A percentile compares a stretch with the other conserved stretches of the same genome.
Evolutionary conservation across 2,329 filamentous ascomycete species (phyloP).

Genomic region (Hymenoscyphus repandus): DNA sequence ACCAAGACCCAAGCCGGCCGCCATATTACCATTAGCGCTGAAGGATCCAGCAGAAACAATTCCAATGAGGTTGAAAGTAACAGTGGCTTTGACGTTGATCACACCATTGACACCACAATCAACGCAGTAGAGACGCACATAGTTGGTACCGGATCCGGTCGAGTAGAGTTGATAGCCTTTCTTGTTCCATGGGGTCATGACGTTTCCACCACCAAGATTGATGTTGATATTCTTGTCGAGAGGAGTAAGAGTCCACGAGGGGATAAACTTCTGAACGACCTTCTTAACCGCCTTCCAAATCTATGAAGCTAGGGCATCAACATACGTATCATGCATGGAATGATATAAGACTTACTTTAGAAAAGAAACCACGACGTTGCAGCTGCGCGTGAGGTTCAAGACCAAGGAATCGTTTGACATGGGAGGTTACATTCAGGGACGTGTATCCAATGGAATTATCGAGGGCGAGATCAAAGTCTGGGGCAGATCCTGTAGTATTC

Average conservation of each 20-base stretch:
- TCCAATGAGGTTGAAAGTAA: constrained; percentile 7
- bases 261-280: constrained; percentile 5
- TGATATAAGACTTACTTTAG: no score
- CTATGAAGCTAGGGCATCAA: background rate
- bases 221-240: constrained; percentile 7
- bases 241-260: constrained; percentile 7
- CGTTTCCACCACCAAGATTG: constrained; percentile 5
- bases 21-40: constrained; percentile 4
- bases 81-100: constrained; percentile 7
- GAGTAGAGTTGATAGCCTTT: constrained; percentile 10
- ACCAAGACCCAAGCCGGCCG: constrained; percentile 5
- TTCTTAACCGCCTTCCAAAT: constrained; percentile 6
- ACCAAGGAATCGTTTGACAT: constrained; percentile 3
- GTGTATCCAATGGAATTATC: constrained; percentile 8
- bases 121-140: constrained; percentile 6
- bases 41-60: constrained; percentile 3
- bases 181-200: constrained; percentile 5
- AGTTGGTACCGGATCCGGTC: constrained; percentile 2
- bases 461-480: constrained; percentile 4
- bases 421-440: background rate
- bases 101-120: constrained; percentile 7
- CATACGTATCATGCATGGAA: no score
- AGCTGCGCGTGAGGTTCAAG: constrained; percentile 1
- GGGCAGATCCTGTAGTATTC: background rate
- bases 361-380: background rate